Percentiles rank a stretch among this genome's conserved stretches.
phyloP scores from a whole-genome alignment of 495 filamentous ascomycete genomes.

The Aspergillus ostianus region DNA sequence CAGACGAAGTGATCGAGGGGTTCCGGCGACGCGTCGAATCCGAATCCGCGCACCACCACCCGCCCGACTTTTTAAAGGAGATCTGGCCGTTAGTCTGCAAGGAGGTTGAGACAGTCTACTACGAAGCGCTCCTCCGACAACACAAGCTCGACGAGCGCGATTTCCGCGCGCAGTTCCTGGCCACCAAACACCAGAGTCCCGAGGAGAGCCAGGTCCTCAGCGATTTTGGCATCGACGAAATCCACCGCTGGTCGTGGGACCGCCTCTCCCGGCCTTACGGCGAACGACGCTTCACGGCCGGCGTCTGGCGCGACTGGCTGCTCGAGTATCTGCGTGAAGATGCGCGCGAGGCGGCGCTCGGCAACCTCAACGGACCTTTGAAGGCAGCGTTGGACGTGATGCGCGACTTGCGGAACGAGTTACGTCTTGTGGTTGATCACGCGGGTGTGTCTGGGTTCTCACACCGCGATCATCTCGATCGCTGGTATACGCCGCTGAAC shows the following conservation, averaged over 20 bases:
- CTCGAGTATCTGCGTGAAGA: slow-evolving; percentile 7
- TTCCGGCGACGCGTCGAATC: slow-evolving; percentile 17
- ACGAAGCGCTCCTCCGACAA: slow-evolving; percentile 15
- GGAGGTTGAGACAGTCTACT: slow-evolving; percentile 23
- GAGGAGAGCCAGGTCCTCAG: slow-evolving; percentile 16
- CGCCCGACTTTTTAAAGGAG: slow-evolving; percentile 18
- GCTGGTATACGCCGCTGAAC: slow-evolving; percentile 9
- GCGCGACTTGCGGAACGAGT: slow-evolving; percentile 23
- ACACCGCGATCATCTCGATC: slow-evolving; percentile 10
- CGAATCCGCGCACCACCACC: not conserved
- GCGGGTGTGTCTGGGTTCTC: not conserved
- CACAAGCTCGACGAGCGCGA: slow-evolving; percentile 4
- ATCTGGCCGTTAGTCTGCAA: slow-evolving; percentile 20
- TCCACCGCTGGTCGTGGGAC: slow-evolving; percentile 8
- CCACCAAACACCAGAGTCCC: slow-evolving; percentile 12
- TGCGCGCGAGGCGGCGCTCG: slow-evolving; percentile 15
- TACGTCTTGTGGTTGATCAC: slow-evolving; percentile 10
- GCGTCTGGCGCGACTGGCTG: slow-evolving; percentile 9
- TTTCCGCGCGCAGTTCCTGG: slow-evolving; percentile 10
- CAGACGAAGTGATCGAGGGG: slow-evolving; percentile 14
- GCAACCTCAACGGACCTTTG: slow-evolving; percentile 17
- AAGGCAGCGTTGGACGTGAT: slow-evolving; percentile 20
- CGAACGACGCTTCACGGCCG: slow-evolving; percentile 6
- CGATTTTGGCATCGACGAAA: slow-evolving; percentile 1
- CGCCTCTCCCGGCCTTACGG: slow-evolving; percentile 2